Evolutionary conservation across 345 rosid genomes (phyloP).

Genomic region (Erucastrum elatum): DNA sequence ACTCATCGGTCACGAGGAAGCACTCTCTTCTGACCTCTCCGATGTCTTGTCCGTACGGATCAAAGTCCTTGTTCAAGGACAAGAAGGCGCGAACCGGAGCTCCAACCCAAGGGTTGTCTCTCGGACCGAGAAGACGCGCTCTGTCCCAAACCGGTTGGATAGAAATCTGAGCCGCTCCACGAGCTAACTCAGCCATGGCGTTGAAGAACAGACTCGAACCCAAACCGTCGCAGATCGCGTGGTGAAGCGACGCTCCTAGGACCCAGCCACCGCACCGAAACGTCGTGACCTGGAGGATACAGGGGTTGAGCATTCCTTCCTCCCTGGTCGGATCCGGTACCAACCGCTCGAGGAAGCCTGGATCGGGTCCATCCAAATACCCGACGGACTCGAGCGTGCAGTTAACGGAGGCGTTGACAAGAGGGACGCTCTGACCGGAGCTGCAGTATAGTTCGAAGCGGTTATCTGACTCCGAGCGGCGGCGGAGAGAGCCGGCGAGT

Average conservation of each 20-base stretch:
- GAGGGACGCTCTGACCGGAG: constrained; percentile 56
- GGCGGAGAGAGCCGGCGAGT: constrained; percentile 55
- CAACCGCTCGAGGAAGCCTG: constrained; percentile 51
- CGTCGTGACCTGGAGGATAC: constrained; percentile 65
- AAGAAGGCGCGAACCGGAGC: constrained; percentile 56
- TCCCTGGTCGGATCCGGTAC: constrained; percentile 61
- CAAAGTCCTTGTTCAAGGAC: constrained; percentile 47
- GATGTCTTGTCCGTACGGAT: constrained; percentile 44
- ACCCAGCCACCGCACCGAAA: constrained; percentile 78
- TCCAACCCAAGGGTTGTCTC: constrained; percentile 58
- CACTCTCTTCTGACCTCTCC: constrained; percentile 51
- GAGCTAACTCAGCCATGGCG: constrained; percentile 66
- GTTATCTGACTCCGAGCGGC: constrained; percentile 24
- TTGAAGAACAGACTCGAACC: constrained; percentile 85
- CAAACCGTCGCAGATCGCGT: constrained; percentile 71
- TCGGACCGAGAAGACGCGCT: constrained; percentile 56
- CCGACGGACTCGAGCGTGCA: constrained; percentile 57
- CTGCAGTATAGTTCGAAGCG: constrained; percentile 50
- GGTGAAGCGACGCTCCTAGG: constrained; percentile 70
- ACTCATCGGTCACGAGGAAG: constrained; percentile 64
- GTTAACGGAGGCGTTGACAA: constrained; percentile 54
- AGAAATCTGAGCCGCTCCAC: constrained; percentile 51
- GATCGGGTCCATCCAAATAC: constrained; percentile 58
- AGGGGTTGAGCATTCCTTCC: constrained; percentile 57
- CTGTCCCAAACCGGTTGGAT: constrained; percentile 72